Conservation (phyloP, 495 filamentous ascomycete genomes). For the Penicillium cinerascens region DNA sequence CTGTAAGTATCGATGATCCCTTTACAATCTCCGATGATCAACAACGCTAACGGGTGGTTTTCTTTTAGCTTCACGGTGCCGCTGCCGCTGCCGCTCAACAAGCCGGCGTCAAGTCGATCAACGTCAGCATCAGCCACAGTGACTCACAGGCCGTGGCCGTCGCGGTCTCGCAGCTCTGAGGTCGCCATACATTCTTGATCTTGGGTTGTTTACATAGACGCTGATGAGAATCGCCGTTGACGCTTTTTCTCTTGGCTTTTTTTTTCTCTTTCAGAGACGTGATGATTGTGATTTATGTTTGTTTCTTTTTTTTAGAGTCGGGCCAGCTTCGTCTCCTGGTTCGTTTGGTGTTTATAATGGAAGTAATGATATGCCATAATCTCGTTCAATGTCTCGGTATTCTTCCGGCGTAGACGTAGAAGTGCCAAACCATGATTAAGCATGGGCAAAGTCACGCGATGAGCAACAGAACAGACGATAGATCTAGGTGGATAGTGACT, state of each 20-base stretch:
- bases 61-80: constrained; percentile 67
- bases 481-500: not conserved
- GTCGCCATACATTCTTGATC: not conserved
- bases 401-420: not conserved
- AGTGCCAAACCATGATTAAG: too few species aligned
- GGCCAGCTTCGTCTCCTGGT: constrained; percentile 29
- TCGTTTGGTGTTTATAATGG: constrained; percentile 31
- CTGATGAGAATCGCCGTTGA: not conserved
- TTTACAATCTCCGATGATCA: not conserved
- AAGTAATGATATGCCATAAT: constrained; percentile 27
- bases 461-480: not conserved
- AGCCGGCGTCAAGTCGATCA: constrained; percentile 80
- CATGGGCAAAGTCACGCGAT: too few species aligned
- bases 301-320: constrained; percentile 17
- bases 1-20: constrained; percentile 55
- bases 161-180: constrained; percentile 67
- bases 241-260: constrained; percentile 1
- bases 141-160: constrained; percentile 90
- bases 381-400: constrained; percentile 2
- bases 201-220: constrained; percentile 8
- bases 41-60: constrained; percentile 35
- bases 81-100: constrained; percentile 76
- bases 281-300: constrained; percentile 31
- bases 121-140: constrained; percentile 91
- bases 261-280: constrained; percentile 25